Conservation (phyloP, 1,139 yeast genomes). For the Geotrichum fermentans region DNA sequence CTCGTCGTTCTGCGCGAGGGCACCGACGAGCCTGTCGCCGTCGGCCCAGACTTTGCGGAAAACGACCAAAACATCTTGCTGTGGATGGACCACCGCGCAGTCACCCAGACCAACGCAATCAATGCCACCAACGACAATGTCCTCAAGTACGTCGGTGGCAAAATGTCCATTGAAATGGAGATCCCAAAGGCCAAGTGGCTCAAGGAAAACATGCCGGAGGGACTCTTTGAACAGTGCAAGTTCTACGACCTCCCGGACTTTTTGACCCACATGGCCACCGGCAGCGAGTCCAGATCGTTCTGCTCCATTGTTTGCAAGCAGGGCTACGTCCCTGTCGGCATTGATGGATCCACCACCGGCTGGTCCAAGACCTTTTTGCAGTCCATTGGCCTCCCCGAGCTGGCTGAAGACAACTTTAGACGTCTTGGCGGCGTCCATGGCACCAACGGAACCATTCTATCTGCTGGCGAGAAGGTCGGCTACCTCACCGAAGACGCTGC, state of each 20-base stretch:
- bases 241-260: constrained; percentile 91
- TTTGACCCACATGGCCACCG: constrained; percentile 86
- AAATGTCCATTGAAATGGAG: constrained; percentile 97
- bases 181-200: constrained; percentile 96
- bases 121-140: constrained; percentile 75
- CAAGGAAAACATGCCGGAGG: constrained; percentile 75
- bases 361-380: constrained; percentile 81
- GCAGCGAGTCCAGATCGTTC: constrained; percentile 75
- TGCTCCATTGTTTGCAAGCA: constrained; percentile 94
- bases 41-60: constrained; percentile 84
- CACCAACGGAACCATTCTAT: constrained; percentile 62
- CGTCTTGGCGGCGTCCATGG: constrained; percentile 81
- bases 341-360: constrained; percentile 57
- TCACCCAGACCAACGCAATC: constrained; percentile 73
- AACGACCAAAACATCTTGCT: constrained; percentile 73
- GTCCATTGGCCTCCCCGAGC: constrained; percentile 65
- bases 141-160: constrained; percentile 91
- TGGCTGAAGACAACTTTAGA: constrained; percentile 68
- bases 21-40: constrained; percentile 69
- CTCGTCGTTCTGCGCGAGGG: constrained; percentile 70
- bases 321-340: constrained; percentile 89
- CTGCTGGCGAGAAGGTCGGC: constrained; percentile 89
- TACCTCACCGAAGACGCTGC: constrained; percentile 63
- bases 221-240: constrained; percentile 58
- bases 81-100: constrained; percentile 99